Conservation (phyloP, 2,329 filamentous ascomycete genomes). For the Cryphonectria parasitica region DNA sequence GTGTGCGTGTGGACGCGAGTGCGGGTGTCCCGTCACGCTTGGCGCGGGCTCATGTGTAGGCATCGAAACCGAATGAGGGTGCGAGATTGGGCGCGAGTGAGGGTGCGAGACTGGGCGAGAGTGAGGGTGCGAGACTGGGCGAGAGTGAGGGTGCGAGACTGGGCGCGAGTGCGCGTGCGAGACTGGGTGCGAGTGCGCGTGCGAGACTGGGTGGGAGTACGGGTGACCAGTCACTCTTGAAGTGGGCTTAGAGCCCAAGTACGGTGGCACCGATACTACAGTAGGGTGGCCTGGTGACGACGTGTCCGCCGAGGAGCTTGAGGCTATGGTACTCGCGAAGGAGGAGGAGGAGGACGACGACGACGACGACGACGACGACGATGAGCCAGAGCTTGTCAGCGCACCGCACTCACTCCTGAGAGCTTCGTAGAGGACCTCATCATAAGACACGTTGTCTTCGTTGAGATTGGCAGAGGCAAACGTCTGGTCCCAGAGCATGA, state of each 20-base stretch:
- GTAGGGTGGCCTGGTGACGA: background rate
- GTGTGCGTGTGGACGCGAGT: background rate
- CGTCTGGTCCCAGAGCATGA: slow-evolving; percentile 41
- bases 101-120: background rate
- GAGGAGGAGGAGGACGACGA: background rate
- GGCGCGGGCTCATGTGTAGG: slow-evolving; percentile 1
- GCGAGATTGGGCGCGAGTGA: background rate
- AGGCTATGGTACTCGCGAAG: background rate
- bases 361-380: slow-evolving; percentile 10
- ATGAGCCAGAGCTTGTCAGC: slow-evolving; percentile 25
- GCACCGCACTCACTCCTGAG: slow-evolving; percentile 22
- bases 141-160: background rate
- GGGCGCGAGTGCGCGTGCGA: background rate
- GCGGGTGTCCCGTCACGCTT: background rate
- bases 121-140: background rate
- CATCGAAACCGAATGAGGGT: slow-evolving; percentile 1
- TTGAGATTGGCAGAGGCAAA: slow-evolving; percentile 31
- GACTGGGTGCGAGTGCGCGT: background rate
- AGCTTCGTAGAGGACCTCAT: slow-evolving; percentile 34
- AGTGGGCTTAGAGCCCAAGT: background rate
- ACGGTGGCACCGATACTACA: background rate
- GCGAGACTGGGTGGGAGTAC: background rate
- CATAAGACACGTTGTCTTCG: slow-evolving; percentile 31
- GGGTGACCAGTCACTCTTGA: background rate
- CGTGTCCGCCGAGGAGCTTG: background rate